Conservation (phyloP, 2,329 filamentous ascomycete genomes). For the Conoideocrella luteorostrata region DNA sequence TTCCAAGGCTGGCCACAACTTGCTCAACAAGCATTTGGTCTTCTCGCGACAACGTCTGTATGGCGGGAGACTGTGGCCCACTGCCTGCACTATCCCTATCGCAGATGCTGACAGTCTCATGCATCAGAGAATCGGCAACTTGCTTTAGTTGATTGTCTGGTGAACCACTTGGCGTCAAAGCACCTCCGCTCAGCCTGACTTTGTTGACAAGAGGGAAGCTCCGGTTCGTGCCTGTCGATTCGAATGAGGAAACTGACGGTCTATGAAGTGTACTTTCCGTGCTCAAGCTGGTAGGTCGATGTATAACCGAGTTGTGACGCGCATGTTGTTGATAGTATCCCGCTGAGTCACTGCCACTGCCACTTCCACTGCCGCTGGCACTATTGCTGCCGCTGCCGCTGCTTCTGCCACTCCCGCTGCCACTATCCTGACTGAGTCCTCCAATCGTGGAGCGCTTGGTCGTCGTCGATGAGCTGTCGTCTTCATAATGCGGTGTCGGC, state of each 20-base stretch:
- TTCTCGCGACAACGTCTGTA: slow-evolving; percentile 43
- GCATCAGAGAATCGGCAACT: slow-evolving; percentile 43
- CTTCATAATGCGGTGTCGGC: slow-evolving; percentile 15
- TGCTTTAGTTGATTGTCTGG: slow-evolving; percentile 42
- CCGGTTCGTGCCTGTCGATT: slow-evolving; percentile 52
- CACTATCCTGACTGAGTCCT: slow-evolving; percentile 1
- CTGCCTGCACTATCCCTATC: slow-evolving; percentile 25
- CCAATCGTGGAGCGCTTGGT: slow-evolving; percentile 20
- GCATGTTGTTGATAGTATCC: slow-evolving; percentile 11
- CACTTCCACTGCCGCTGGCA: slow-evolving; percentile 1
- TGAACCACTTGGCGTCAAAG: slow-evolving; percentile 42
- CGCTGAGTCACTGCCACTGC: slow-evolving; percentile 19
- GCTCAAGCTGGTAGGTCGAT: slow-evolving; percentile 37
- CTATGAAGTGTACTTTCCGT: slow-evolving; percentile 38
- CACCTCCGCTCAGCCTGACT: slow-evolving; percentile 37
- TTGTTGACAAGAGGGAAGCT: slow-evolving; percentile 57
- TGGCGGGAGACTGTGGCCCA: slow-evolving; percentile 32
- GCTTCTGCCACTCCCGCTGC: not conserved
- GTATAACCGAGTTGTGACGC: slow-evolving; percentile 30
- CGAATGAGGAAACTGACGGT: slow-evolving; percentile 50
- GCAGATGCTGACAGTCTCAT: slow-evolving; percentile 38
- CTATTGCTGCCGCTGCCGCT: slow-evolving; percentile 15
- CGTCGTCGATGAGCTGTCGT: slow-evolving; percentile 6
- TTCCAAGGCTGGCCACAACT: slow-evolving; percentile 52
- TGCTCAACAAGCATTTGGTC: slow-evolving; percentile 56